These are phyloP conservation scores for Neopestalotiopsis clavispora DNA, from an alignment of 2,329 filamentous ascomycete species.

Conservation along the genomic window DNA sequence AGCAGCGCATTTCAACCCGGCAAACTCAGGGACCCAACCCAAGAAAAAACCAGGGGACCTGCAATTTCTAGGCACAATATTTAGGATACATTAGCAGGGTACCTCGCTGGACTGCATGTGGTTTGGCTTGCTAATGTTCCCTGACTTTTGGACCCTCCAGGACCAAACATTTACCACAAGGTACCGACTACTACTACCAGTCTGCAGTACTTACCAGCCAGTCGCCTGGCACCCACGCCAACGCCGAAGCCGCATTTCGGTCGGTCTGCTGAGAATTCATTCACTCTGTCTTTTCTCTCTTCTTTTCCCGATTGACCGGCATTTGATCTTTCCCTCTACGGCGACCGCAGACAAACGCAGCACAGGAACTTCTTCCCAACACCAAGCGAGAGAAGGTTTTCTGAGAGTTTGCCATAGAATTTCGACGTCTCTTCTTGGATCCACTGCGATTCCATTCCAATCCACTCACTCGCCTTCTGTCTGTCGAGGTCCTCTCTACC, in stretches of 20 bases:
- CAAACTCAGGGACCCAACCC: not conserved
- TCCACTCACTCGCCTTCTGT: not conserved
- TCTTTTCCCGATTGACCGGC: not conserved
- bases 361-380: not conserved
- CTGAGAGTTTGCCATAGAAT: not conserved
- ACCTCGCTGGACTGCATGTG: not conserved
- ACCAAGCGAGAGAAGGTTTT: not conserved
- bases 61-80: too few species aligned
- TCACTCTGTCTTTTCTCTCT: not conserved
- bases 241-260: not conserved
- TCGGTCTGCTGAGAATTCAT: not conserved
- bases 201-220: too few species aligned
- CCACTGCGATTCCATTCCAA: not conserved
- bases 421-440: not conserved
- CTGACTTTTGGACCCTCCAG: not conserved
- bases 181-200: too few species aligned
- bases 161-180: not conserved
- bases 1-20: not conserved
- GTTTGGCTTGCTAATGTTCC: not conserved
- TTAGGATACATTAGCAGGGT: not conserved
- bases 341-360: not conserved
- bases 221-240: not conserved
- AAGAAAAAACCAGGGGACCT: too few species aligned
- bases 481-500: not conserved
- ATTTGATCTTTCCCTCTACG: not conserved